Base-by-base conservation (phyloP, 2,329 filamentous ascomycete genomes). In the Madurella mycetomatis region DNA sequence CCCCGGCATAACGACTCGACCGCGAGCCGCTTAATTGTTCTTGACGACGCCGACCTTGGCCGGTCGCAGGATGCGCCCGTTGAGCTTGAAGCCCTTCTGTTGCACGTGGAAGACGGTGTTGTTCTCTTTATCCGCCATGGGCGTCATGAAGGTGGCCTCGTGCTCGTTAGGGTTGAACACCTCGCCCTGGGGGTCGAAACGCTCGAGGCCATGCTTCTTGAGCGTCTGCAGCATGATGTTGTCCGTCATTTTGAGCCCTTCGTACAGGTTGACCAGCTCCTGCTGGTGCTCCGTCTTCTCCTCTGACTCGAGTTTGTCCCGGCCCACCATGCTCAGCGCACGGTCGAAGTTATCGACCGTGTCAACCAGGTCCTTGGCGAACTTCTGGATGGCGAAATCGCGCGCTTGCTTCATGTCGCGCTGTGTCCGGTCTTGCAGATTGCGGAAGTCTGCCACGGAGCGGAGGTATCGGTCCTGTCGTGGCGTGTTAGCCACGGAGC, bases 141-240 rank as follows among this genome's bases (percentile, higher is more conserved):
- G 90, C 9, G 90, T 85, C 86, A 95, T 92, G 76, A 97, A 97
- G 18, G 90, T 94, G 39, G 94, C 94, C 79, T 99, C 94, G 72
- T 97, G 94, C 73, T 89, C 81, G 73, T 96, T 96, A 62, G 94
- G 92, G 76, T 99, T 87, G 78, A 99, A 99, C 74, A 90, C 91
- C 70, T 94, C 87, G 64, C 84, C 81, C 61, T 83, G 76, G 16
- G 94, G 92, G 69, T 92, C 85, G 70, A 96, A 90, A 63, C 92
- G 81, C 79, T 95, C 89, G 59, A 99, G 78, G 53, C 94, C 94
- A 73, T 99, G 94, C 80, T 95, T 96, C 77, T 89, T 85, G 61
- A 99, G 80, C 16, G 92, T 95, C 69, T 79, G 79, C 78, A 96
- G 85, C 67, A 99, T 79, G 66, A 96, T 91, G 56, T 72, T 79